Evolutionary conservation across 1,284 basidiomycete genomes (phyloP).

Genomic region (Irpex sp.): DNA sequence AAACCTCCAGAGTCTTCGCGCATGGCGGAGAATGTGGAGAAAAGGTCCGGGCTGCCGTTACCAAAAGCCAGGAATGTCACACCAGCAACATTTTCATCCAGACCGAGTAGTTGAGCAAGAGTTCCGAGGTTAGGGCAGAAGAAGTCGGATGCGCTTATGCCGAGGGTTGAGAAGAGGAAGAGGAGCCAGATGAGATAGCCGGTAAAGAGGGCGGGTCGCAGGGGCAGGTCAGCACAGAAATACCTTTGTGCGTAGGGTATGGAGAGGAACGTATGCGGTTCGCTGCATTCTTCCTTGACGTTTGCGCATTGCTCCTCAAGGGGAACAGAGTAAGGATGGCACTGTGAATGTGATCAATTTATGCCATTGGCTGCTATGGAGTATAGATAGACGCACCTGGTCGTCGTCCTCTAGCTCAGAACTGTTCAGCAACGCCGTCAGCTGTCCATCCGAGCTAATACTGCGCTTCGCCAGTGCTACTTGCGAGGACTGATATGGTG

Average conservation of each 20-base stretch:
- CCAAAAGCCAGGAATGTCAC: slow-evolving; percentile 94
- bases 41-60: slow-evolving; percentile 90
- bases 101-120: slow-evolving; percentile 75
- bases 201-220: slow-evolving; percentile 57
- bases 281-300: slow-evolving; percentile 50
- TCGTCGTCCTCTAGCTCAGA: slow-evolving; percentile 2
- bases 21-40: slow-evolving; percentile 95
- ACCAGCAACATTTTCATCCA: slow-evolving; percentile 89
- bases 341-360: slow-evolving; percentile 34
- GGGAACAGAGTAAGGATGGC: slow-evolving; percentile 55
- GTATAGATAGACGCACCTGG: slow-evolving; percentile 13
- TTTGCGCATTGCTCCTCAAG: slow-evolving; percentile 60
- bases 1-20: slow-evolving; percentile 81
- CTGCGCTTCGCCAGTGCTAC: slow-evolving; percentile 12
- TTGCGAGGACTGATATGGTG: slow-evolving; percentile 15
- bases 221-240: slow-evolving; percentile 54
- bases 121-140: slow-evolving; percentile 93
- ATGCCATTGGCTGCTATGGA: not conserved
- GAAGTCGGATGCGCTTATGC: slow-evolving; percentile 92
- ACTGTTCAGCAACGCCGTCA: not conserved
- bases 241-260: slow-evolving; percentile 68
- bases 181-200: slow-evolving; percentile 72
- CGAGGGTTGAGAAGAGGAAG: slow-evolving; percentile 86
- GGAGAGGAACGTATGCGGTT: slow-evolving; percentile 59
- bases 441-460: not conserved